These are phyloP conservation scores for Trichophyton mentagrophytes DNA, from an alignment of 2,329 filamentous ascomycete genomes.

Conservation along the genomic window DNA sequence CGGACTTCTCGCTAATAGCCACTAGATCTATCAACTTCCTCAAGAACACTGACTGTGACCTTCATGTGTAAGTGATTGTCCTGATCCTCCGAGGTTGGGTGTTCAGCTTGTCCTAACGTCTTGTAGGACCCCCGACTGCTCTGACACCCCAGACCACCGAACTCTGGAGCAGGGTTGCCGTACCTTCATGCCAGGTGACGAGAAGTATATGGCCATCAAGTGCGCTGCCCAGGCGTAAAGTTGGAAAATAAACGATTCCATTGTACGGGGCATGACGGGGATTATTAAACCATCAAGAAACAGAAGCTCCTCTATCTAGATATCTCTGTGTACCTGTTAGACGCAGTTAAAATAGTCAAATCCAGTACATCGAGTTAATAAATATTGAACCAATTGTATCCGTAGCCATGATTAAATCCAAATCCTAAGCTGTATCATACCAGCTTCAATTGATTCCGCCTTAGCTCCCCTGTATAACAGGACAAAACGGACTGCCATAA, in stretches of 20 bases:
- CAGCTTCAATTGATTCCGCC: no score
- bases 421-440: no score
- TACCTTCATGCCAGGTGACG: constrained; percentile 1
- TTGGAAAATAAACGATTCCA: neutral
- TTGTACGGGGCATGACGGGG: neutral
- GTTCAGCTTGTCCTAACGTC: neutral
- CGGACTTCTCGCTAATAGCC: neutral
- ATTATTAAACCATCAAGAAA: neutral
- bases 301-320: neutral
- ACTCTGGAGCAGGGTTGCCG: neutral
- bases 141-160: neutral
- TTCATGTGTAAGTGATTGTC: neutral
- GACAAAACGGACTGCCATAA: no score
- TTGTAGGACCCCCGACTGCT: neutral
- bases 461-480: no score
- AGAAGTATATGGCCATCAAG: neutral
- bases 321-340: neutral
- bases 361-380: neutral
- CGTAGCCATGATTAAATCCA: no score
- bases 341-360: neutral
- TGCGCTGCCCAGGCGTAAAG: neutral
- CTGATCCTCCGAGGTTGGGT: no score
- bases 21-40: neutral
- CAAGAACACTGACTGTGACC: neutral
- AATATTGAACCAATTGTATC: no score